A percentile compares a stretch with the other conserved stretches of the same genome.
phyloP scores from a whole-genome alignment of 768 basidiomycete genomes.

The Panellus pusillus region DNA sequence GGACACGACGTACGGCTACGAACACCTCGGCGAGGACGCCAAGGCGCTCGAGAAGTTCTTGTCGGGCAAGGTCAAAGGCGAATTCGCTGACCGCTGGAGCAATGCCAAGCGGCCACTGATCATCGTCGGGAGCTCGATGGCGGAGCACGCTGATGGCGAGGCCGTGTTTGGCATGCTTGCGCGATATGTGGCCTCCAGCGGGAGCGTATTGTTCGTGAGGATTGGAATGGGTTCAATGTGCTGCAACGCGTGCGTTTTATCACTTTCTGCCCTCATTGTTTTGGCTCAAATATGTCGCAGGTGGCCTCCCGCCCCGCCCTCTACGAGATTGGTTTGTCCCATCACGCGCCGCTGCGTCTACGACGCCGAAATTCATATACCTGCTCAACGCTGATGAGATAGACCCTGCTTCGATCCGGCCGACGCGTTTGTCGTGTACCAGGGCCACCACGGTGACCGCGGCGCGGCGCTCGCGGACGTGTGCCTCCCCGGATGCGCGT shows the following conservation, averaged over 20 bases:
- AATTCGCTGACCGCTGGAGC: conserved; percentile 79
- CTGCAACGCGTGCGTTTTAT: conserved; percentile 75
- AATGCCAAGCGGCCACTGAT: conserved; percentile 88
- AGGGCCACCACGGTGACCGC: conserved; percentile 96
- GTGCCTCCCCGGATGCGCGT: conserved; percentile 87
- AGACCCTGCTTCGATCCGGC: conserved; percentile 80
- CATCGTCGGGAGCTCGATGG: conserved; percentile 85
- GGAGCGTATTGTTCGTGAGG: conserved; percentile 73
- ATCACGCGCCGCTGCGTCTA: conserved; percentile 69
- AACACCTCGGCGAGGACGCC: conserved; percentile 78
- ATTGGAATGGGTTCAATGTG: conserved; percentile 95
- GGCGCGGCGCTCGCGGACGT: conserved; percentile 98
- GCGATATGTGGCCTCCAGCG: conserved; percentile 80
- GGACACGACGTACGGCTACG: conserved; percentile 92
- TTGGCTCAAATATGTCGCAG: conserved; percentile 37
- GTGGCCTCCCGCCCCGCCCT: conserved; percentile 89
- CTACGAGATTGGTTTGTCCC: conserved; percentile 95
- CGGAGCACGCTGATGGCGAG: conserved; percentile 83
- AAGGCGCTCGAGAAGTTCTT: conserved; percentile 78
- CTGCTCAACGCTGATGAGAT: conserved; percentile 96
- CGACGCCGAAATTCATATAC: conserved; percentile 92
- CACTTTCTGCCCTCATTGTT: not conserved
- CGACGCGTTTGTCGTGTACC: conserved; percentile 96
- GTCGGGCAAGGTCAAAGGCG: conserved; percentile 59
- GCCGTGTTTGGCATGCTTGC: conserved; percentile 76